Evolutionary conservation across 1,284 basidiomycete species (phyloP).

Genomic region (Crucibulum cyathiforme): DNA sequence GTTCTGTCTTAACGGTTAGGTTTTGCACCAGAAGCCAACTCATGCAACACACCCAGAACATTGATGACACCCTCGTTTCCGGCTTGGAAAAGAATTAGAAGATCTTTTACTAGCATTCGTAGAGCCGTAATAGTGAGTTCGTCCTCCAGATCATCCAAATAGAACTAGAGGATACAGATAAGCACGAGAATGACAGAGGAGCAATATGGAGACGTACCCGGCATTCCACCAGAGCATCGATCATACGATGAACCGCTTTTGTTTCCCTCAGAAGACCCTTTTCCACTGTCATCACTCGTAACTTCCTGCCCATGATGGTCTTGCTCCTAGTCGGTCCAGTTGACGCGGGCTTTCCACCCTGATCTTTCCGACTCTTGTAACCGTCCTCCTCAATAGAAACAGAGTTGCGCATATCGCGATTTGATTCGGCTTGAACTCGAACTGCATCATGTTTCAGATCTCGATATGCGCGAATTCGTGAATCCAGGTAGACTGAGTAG

Average conservation of each 20-base stretch:
- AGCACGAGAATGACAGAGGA: constrained; percentile 4
- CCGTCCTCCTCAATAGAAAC: constrained; percentile 64
- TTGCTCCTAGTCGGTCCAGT: constrained; percentile 65
- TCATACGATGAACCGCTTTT: constrained; percentile 87
- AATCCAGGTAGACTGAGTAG: constrained; percentile 91
- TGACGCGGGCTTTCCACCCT: constrained; percentile 27
- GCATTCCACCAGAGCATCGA: constrained; percentile 88
- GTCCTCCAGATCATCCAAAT: constrained; percentile 91
- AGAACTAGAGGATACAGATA: constrained; percentile 67
- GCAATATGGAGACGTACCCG: constrained; percentile 58
- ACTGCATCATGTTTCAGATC: constrained; percentile 95
- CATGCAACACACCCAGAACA: constrained; percentile 69
- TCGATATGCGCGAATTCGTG: constrained; percentile 87
- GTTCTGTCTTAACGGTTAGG: constrained; percentile 62
- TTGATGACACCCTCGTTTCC: constrained; percentile 99
- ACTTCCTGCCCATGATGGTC: constrained; percentile 80
- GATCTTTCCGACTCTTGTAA: constrained; percentile 36
- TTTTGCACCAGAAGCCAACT: constrained; percentile 13
- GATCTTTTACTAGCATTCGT: constrained; percentile 96
- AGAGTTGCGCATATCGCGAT: constrained; percentile 79
- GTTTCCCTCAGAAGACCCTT: constrained; percentile 95
- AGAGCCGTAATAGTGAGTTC: constrained; percentile 90
- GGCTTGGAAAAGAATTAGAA: constrained; percentile 94
- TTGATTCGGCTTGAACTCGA: constrained; percentile 87
- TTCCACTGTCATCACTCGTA: constrained; percentile 93